phyloP scores from a whole-genome alignment of 2,329 filamentous ascomycete species.

The Colletotrichum incanum region DNA sequence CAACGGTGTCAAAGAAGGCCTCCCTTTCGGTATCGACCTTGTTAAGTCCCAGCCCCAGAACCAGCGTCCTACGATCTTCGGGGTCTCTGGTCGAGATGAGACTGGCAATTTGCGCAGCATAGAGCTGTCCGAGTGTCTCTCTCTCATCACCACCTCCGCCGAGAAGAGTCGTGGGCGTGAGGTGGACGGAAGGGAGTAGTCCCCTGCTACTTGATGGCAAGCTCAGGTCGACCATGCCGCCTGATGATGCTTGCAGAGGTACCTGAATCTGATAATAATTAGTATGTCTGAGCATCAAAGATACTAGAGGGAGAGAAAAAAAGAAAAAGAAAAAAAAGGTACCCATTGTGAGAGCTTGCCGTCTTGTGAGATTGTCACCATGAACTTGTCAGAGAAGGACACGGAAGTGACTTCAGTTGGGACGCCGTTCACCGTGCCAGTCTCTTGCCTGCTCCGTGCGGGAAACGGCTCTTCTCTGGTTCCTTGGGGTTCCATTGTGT shows the following conservation, averaged over 20 bases:
- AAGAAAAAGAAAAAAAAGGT: conserved; percentile 51
- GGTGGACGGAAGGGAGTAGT: conserved; percentile 82
- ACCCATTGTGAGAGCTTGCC: conserved; percentile 95
- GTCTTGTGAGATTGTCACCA: conserved; percentile 90
- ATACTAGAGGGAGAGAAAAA: background rate
- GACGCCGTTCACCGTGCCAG: conserved; percentile 76
- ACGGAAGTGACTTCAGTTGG: conserved; percentile 81
- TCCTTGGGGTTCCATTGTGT: conserved; percentile 58
- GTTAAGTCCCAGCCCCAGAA: conserved; percentile 73
- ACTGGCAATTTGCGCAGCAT: conserved; percentile 91
- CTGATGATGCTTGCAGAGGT: conserved; percentile 78
- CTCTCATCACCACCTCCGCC: conserved; percentile 85
- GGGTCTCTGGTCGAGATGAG: conserved; percentile 81
- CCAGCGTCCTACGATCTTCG: conserved; percentile 72
- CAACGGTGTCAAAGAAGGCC: conserved; percentile 76
- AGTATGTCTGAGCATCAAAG: background rate
- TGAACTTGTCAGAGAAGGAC: conserved; percentile 89
- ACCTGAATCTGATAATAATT: conserved; percentile 77
- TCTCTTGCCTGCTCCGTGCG: conserved; percentile 72
- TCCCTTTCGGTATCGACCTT: conserved; percentile 67
- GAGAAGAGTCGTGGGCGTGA: conserved; percentile 89
- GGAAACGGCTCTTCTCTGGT: conserved; percentile 75
- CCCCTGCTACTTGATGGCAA: conserved; percentile 62
- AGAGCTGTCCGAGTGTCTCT: conserved; percentile 88
- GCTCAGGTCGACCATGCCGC: conserved; percentile 75